Evolutionary conservation across 768 basidiomycete species (phyloP), one percentile per base, ranked within the genome.

Genomic region (Vishniacozyma victoriae): DNA sequence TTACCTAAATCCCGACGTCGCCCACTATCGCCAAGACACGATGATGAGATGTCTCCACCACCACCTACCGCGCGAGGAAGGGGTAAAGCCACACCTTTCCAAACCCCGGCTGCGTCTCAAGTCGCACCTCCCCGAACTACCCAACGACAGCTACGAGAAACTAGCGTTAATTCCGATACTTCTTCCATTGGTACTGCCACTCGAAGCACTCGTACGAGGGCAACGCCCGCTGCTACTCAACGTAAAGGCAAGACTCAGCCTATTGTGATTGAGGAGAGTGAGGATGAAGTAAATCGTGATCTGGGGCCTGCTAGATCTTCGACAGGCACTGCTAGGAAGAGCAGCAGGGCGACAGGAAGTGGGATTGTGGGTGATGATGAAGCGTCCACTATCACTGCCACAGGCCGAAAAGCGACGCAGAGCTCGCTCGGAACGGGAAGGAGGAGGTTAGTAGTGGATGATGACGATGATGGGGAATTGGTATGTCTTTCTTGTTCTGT

Each of bases 391-490:
- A 13, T n/a, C n/a, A 26, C 44, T 9, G 35, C 19, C 14, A 37
- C 27, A 29, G 25, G 18, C 20, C 31, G 19, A 22, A 44, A 29
- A 23, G 31, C 26, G 24, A 20, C 27, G 4, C 12, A 13, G 44
- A 26, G 19, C 44, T 16, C 33, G 37, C 2, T 18, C 31, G 23
- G n/a, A 27, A 19, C 12, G 23, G 16, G 41, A 16, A 16, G 25
- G 41, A 50, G n/a, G 24, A 29, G 39, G 42, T 24, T 60, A 44
- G 31, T 64, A n/a, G 48, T 48, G 15, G 52, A 37, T 14, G 52
- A 49, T 25, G 62, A 64, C 35, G 62, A 64, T 16, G 54, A 56
- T 18, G 54, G 47, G 24, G 51, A 41, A 11, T 41, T 42, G 41
- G 23, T 42, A 11, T 16, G 27, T 22, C 13, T 18, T 14, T 9